Evolutionary conservation across 2,329 filamentous ascomycete species (phyloP).

Genomic region (Onygena corvina): DNA sequence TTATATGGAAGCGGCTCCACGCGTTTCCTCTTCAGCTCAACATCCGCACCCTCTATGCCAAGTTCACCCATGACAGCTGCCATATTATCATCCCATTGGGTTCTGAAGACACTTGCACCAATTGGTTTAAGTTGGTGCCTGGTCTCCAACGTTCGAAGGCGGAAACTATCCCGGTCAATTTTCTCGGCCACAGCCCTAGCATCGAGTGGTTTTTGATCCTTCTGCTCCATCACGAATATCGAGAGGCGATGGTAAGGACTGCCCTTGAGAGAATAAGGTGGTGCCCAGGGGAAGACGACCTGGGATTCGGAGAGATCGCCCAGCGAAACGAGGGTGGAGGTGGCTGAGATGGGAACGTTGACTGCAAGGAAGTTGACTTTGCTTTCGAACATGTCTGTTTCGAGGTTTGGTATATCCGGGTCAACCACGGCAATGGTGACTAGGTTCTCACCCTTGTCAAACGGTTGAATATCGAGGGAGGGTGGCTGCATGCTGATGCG

Average conservation of each 20-base stretch:
- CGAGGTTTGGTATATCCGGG: conserved; percentile 72
- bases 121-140: conserved; percentile 59
- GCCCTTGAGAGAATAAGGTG: conserved; percentile 79
- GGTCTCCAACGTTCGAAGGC: conserved; percentile 60
- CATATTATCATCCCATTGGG: conserved; percentile 78
- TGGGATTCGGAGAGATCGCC: conserved; percentile 50
- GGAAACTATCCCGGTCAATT: conserved; percentile 54
- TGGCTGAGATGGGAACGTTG: conserved; percentile 55
- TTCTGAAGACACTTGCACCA: conserved; percentile 78
- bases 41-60: conserved; percentile 59
- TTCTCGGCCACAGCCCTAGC: conserved; percentile 42
- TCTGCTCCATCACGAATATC: conserved; percentile 73
- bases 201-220: conserved; percentile 48
- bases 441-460: conserved; percentile 67
- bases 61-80: conserved; percentile 75
- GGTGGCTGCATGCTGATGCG: conserved; percentile 60
- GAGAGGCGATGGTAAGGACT: conserved; percentile 80
- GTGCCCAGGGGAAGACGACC: conserved; percentile 67
- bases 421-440: conserved; percentile 79
- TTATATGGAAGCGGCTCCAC: conserved; percentile 56
- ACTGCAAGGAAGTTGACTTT: conserved; percentile 79
- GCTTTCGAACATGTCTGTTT: conserved; percentile 62
- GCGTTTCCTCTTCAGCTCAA: conserved; percentile 75
- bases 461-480: conserved; percentile 70
- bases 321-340: conserved; percentile 52